Conservation (phyloP, 2,329 filamentous ascomycete genomes). For the Colletotrichum ledebouriae region DNA sequence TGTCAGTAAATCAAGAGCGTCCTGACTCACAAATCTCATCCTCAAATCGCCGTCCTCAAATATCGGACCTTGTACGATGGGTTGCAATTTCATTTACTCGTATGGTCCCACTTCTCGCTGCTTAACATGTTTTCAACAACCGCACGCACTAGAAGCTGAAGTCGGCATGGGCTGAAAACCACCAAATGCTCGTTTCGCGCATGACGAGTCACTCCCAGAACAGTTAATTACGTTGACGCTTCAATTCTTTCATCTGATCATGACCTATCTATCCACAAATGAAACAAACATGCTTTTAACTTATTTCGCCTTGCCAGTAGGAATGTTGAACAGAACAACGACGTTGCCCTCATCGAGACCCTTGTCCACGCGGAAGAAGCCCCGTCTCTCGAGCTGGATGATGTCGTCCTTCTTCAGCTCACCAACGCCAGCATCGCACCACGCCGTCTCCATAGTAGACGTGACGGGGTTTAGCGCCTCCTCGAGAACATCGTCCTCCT, state of each 20-base stretch:
- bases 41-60: too few species aligned
- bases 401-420: conserved; percentile 88
- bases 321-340: conserved; percentile 70
- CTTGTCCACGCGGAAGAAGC: conserved; percentile 90
- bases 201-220: too few species aligned
- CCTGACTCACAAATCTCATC: too few species aligned
- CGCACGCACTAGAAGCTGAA: too few species aligned
- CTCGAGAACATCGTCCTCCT: conserved; percentile 88
- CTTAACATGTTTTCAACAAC: too few species aligned
- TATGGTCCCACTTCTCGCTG: too few species aligned
- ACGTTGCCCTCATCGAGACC: conserved; percentile 63
- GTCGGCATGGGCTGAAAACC: too few species aligned
- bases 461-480: conserved; percentile 85
- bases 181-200: too few species aligned
- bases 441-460: conserved; percentile 78
- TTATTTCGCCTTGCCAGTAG: conserved; percentile 67
- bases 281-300: conserved; percentile 2
- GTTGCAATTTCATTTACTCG: too few species aligned
- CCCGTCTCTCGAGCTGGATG: conserved; percentile 94
- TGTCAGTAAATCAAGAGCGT: too few species aligned
- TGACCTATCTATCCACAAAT: conserved; percentile 23
- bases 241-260: conserved; percentile 34
- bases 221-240: not conserved
- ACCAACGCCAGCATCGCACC: conserved; percentile 85
- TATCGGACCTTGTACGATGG: too few species aligned